These are phyloP conservation scores for Populus pruinosa DNA, from an alignment of 345 rosid species.

Conservation along the genomic window DNA sequence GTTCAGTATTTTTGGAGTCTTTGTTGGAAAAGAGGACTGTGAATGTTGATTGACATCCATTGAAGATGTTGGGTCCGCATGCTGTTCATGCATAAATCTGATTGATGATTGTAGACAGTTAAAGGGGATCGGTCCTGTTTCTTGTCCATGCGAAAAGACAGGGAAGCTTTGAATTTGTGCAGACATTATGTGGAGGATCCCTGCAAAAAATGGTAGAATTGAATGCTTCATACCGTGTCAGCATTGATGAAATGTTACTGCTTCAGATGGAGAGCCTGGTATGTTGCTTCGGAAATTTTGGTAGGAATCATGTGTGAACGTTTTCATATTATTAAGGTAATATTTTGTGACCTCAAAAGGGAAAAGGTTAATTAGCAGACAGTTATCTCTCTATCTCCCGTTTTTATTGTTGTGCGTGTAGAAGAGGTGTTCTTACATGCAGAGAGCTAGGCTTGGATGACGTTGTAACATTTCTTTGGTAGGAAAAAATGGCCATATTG, in stretches of 20 bases:
- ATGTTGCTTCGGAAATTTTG: neutral
- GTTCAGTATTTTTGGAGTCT: conserved; percentile 66
- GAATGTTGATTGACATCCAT: conserved; percentile 35
- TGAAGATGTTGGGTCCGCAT: neutral
- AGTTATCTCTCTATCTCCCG: neutral
- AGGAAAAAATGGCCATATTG: neutral
- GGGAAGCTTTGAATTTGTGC: neutral
- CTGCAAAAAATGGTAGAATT: neutral
- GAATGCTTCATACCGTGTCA: neutral
- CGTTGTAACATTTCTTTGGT: neutral
- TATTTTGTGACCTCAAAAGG: neutral
- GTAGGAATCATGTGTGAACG: neutral
- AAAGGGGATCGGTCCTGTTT: neutral
- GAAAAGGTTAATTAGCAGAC: neutral
- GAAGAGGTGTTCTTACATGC: neutral
- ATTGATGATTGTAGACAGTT: neutral
- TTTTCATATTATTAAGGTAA: neutral
- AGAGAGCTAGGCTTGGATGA: neutral
- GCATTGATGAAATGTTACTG: neutral
- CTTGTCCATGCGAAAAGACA: neutral
- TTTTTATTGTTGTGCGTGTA: no score
- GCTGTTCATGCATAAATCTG: neutral
- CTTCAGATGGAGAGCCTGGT: neutral
- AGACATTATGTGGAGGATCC: neutral
- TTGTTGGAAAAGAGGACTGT: conserved; percentile 69